Base-by-base conservation (phyloP, 2,329 filamentous ascomycete genomes). In the Penicillium brevicompactum region DNA sequence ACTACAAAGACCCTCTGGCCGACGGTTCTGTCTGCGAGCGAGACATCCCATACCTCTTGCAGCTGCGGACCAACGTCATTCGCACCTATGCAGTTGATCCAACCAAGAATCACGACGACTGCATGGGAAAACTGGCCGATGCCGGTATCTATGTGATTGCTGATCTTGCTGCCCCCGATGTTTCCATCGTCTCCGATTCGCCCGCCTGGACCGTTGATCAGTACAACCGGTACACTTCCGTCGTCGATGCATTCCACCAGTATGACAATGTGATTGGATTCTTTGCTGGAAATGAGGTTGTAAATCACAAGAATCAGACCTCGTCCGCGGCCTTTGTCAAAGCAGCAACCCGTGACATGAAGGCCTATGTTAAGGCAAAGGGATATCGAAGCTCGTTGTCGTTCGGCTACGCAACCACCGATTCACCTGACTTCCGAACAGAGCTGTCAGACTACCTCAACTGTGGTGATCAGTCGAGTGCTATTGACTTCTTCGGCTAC, bases 251-350 rank as follows among this genome's bases (percentile, higher is more conserved):
- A 60, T 78, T 97, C 68, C 80, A 83, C 62, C 80, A 89, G 71
- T 97, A 95, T 82, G 83, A 84, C 74, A 97, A 97, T 79, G 87
- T 90, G 46, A 85, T 97, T 59, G 93, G 93, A 64, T 97, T 97
- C 87, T 97, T 97, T 74, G 92, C 92, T 63, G 94, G 93, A 70
- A 97, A 97, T 78, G 93, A 97, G 78, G 93, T 97, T 60, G 89
- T 91, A 65, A 95, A 96, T 81, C 84, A 87, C 31, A 18, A n/a
- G 67, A 82, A 82, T 64, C 91, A 87, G 82, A 96, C 95, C 83
- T 97, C 92, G 32, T 80, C 84, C 55, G 91, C 93, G 56, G 92
- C 93, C 65, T 97, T 89, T 74, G 93, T 97, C 76, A 97, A 97
- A 85, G 93, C 93, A 57, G 92, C 93, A 58, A 91, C 97, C 59